Evolutionary conservation across 2,329 filamentous ascomycete genomes (phyloP).

Genomic region (Trichoderma simmonsii): DNA sequence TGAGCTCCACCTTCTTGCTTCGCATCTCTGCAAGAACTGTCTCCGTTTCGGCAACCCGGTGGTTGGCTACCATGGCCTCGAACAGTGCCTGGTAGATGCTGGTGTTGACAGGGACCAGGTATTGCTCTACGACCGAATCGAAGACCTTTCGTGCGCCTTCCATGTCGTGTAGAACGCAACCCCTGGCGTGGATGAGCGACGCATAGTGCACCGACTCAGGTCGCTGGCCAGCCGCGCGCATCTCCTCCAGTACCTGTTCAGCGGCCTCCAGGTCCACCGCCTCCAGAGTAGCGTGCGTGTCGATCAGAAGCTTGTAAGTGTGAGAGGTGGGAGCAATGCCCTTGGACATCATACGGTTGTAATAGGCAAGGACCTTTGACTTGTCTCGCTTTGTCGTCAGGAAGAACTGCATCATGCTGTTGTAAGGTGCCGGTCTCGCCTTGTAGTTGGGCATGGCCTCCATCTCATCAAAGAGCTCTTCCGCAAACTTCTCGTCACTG

Average conservation of each 20-base stretch:
- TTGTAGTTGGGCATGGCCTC: conserved; percentile 99
- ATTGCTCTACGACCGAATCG: conserved; percentile 70
- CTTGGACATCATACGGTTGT: conserved; percentile 86
- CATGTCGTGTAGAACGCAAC: conserved; percentile 91
- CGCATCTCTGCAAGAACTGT: conserved; percentile 74
- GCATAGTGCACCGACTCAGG: conserved; percentile 95
- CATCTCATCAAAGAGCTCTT: conserved; percentile 99
- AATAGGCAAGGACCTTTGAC: conserved; percentile 88
- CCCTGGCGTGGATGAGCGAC: conserved; percentile 90
- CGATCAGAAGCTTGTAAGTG: conserved; percentile 95
- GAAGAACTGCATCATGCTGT: conserved; percentile 99
- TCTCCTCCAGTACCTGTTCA: conserved; percentile 75
- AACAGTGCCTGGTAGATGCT: conserved; percentile 96
- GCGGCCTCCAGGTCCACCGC: conserved; percentile 85
- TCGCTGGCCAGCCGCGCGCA: conserved; percentile 68
- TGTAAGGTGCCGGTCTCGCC: conserved; percentile 93
- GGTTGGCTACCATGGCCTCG: conserved; percentile 94
- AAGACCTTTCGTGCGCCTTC: conserved; percentile 78
- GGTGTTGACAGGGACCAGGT: conserved; percentile 67
- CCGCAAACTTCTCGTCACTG: conserved; percentile 95
- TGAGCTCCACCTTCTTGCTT: conserved; percentile 72
- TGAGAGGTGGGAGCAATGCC: conserved; percentile 89
- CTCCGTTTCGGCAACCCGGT: conserved; percentile 74
- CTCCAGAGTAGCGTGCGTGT: conserved; percentile 91
- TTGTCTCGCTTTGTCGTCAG: conserved; percentile 95